phyloP scores from a whole-genome alignment of 148 eudicot species.

The Pharnaceum exiguum region DNA sequence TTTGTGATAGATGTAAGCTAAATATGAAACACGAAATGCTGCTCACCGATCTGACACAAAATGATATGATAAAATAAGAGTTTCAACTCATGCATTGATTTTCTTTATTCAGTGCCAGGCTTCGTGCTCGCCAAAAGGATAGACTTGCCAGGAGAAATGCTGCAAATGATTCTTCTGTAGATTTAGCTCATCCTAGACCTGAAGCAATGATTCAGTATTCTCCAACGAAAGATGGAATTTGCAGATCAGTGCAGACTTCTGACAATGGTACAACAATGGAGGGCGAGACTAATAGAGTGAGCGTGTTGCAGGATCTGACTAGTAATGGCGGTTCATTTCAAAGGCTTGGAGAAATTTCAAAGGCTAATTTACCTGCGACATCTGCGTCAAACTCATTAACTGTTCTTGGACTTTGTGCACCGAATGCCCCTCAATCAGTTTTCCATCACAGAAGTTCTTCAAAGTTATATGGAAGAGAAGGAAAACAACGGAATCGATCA shows the following conservation, averaged over 20 bases:
- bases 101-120: conserved; percentile 55
- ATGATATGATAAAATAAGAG: neutral
- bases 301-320: conserved; percentile 26
- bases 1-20: no score
- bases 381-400: conserved; percentile 38
- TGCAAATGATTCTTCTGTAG: conserved; percentile 25
- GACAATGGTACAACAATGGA: conserved; percentile 28
- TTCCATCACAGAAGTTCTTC: conserved; percentile 41
- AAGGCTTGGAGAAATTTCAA: conserved; percentile 30
- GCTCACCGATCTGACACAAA: no score
- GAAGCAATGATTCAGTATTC: conserved; percentile 22
- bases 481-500: conserved; percentile 31
- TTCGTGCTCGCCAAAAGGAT: conserved; percentile 88
- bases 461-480: conserved; percentile 43
- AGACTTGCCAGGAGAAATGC: conserved; percentile 56
- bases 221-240: conserved; percentile 21
- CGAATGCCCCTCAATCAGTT: conserved; percentile 67
- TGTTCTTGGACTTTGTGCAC: conserved; percentile 90
- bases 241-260: conserved; percentile 20
- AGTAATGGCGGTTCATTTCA: conserved; percentile 27
- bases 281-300: conserved; percentile 25
- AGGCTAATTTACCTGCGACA: conserved; percentile 27
- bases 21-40: no score
- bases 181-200: conserved; percentile 24
- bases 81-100: conserved; percentile 11